These are phyloP conservation scores for Backusella tarrabulga DNA, from an alignment of 192 early-diverging fungal genomes.

Conservation along the genomic window DNA sequence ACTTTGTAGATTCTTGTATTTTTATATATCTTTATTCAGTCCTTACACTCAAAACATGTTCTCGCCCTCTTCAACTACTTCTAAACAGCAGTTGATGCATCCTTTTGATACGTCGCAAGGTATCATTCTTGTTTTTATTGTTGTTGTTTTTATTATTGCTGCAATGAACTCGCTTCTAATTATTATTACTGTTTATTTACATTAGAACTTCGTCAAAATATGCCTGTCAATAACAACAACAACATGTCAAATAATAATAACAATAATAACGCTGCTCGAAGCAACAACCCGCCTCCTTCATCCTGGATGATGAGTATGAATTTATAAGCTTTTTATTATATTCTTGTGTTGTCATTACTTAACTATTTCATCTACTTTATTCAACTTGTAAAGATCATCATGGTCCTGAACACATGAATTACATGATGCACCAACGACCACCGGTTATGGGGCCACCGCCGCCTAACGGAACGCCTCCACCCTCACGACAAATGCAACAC, in stretches of 20 bases:
- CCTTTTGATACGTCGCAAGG: neutral
- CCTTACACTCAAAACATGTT: neutral
- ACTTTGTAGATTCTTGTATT: neutral
- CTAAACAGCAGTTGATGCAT: slow-evolving; percentile 4
- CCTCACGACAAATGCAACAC: neutral
- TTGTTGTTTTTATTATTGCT: neutral
- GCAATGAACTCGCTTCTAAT: neutral
- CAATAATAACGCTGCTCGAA: neutral
- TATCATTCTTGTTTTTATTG: neutral
- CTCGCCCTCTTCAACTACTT: neutral
- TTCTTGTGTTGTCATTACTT: neutral
- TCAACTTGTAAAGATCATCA: neutral
- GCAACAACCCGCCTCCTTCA: neutral
- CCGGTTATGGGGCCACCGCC: neutral
- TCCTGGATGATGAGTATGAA: slow-evolving; percentile 6
- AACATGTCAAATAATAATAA: neutral
- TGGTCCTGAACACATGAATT: neutral
- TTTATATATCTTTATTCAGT: neutral
- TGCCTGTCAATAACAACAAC: neutral
- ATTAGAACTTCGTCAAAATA: neutral
- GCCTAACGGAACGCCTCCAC: neutral
- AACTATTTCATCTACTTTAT: neutral
- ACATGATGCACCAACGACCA: slow-evolving; percentile 1
- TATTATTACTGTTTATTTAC: neutral
- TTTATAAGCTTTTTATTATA: neutral